Evolutionary conservation across 768 basidiomycete genomes (phyloP), one percentile per base, ranked within the genome.

Genomic region (Suillus clintonianus): DNA sequence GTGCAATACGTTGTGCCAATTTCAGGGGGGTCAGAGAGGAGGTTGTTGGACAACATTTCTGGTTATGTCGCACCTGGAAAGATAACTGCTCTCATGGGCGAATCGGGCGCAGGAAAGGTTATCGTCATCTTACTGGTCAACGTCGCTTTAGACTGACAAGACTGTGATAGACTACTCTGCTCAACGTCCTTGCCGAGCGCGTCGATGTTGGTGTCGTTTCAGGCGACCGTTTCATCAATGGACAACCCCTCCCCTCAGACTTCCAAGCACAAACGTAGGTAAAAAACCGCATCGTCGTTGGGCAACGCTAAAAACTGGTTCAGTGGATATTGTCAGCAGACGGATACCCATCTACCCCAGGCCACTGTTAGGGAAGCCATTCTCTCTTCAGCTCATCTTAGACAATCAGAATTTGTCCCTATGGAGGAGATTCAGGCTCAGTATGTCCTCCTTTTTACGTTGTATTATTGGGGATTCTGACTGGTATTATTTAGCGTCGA

Each of bases 311-410:
- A 36, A 15, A 59, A 2, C 3, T 7, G 17, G 5, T n/a, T 58
- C 32, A 90, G 88, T 50, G 93, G 92, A 0, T 96, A 94, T 70
- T 91, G 89, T 64, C 93, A 96, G 70, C 95, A 97, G 72, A 86
- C 85, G 78, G 92, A 94, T 69, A 90, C 89, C 0, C 94, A 95
- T 76, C 82, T 91, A 13, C 83, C 84, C 34, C 87, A 87, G 6
- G 79, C 86, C 24, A 94, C 92, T 2, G 92, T 95, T 9, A 81
- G 90, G 45, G 93, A 95, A 67, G 90, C 93, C 0, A 76, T 95
- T 4, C 76, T 86, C 36, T 89, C 92, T 75, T 94, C 92, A 6
- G 94, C 94, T 5, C 85, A 85, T 61, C 76, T 95, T 19, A 87
- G 94, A 34, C 94, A 95, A 71, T 91, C 91, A 0, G 77, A 81